phyloP scores from a whole-genome alignment of 345 rosid genomes.

The Eucalyptus marginata region DNA sequence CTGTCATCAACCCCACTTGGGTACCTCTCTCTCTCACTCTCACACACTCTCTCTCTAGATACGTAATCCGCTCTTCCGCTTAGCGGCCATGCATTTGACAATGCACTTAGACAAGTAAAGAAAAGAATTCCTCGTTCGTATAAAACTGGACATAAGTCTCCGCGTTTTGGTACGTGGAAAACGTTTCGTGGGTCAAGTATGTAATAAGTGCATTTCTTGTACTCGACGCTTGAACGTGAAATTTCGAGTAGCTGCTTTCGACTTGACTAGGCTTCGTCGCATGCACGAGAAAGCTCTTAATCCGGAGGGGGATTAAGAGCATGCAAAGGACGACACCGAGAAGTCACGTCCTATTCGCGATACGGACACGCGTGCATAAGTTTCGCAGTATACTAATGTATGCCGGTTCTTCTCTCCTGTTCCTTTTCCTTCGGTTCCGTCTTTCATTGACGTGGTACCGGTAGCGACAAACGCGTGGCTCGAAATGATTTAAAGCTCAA shows the following conservation, averaged over 20 bases:
- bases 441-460: not conserved
- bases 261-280: not conserved
- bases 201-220: not conserved
- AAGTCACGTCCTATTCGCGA: not conserved
- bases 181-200: not conserved
- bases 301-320: not conserved
- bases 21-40: not conserved
- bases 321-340: not conserved
- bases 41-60: not conserved
- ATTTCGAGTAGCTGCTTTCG: not conserved
- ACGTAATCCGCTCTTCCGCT: not conserved
- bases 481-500: not conserved
- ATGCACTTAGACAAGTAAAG: not conserved
- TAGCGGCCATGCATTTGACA: not conserved
- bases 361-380: not conserved
- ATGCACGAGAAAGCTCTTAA: not conserved
- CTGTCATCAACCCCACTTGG: constrained; percentile 40
- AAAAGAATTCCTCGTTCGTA: not conserved
- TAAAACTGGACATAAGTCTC: not conserved
- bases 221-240: not conserved
- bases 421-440: not conserved
- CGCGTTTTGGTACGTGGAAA: not conserved
- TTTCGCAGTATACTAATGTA: not conserved
- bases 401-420: not conserved
- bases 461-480: not conserved